Evolutionary conservation across 75 land plant species (phyloP).

Genomic region (Pinus tabuliformis): DNA sequence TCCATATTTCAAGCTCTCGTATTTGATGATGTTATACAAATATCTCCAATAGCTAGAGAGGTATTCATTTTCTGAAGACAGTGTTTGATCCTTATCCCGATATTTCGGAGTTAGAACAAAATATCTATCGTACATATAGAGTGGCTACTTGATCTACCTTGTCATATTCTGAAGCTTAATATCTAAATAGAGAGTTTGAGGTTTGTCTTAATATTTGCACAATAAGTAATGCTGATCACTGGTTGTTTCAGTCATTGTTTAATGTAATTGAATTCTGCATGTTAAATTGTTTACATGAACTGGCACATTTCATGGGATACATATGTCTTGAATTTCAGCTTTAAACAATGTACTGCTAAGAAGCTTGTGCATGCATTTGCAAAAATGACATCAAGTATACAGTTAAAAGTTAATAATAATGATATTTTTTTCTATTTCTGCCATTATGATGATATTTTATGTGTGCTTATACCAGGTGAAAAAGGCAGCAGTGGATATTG

Average conservation of each 20-base stretch:
- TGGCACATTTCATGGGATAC: not conserved
- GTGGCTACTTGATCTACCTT: not conserved
- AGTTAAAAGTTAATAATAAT: not conserved
- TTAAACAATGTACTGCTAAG: not conserved
- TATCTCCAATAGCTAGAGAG: not conserved
- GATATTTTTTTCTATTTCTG: not conserved
- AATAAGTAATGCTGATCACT: not conserved
- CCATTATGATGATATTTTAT: not conserved
- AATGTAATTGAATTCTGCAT: not conserved
- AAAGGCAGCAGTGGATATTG: slow-evolving; percentile 84
- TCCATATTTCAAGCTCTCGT: not conserved
- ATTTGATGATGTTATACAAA: not conserved
- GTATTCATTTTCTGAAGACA: not conserved
- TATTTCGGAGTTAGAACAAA: not conserved
- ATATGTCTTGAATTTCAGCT: not conserved
- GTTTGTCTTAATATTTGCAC: not conserved
- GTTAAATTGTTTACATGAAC: not conserved
- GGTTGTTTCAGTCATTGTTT: not conserved
- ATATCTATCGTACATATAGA: not conserved
- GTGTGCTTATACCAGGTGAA: slow-evolving; percentile 37
- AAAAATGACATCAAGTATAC: not conserved
- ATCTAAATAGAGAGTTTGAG: not conserved
- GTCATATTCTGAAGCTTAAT: not conserved
- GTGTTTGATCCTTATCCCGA: not conserved
- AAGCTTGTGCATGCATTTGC: not conserved